Evolutionary conservation across 176 grass and related monocot genomes (phyloP).

Genomic region (Carex kokanica): DNA sequence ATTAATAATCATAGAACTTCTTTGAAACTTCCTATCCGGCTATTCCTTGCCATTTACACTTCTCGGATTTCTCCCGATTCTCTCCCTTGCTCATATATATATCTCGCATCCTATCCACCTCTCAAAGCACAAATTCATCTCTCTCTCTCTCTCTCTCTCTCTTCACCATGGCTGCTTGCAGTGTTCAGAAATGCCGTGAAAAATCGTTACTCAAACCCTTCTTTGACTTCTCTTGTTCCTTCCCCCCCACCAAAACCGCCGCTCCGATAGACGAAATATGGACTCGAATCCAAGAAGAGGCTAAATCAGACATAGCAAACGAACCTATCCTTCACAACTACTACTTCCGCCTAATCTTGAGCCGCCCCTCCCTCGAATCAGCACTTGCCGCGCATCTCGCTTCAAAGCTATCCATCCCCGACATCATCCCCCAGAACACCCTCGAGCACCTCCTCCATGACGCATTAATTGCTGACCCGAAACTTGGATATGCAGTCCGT

Average conservation of each 20-base stretch:
- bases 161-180: slow-evolving; percentile 57
- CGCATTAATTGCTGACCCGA: slow-evolving; percentile 33
- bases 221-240: slow-evolving; percentile 2
- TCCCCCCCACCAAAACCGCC: not conserved
- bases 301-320: slow-evolving; percentile 40
- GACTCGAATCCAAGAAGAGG: slow-evolving; percentile 52
- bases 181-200: slow-evolving; percentile 56
- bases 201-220: slow-evolving; percentile 7
- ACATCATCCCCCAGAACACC: slow-evolving; percentile 38
- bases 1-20: slow-evolving; percentile 8
- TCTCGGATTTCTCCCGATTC: no score
- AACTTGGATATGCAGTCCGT: slow-evolving; percentile 35
- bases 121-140: not conserved
- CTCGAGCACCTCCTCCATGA: slow-evolving; percentile 47
- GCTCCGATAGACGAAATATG: slow-evolving; percentile 46
- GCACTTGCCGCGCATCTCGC: slow-evolving; percentile 71
- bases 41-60: not conserved
- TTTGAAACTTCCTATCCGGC: slow-evolving; percentile 33
- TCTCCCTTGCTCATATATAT: slow-evolving; percentile 42
- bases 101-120: not conserved
- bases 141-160: not conserved
- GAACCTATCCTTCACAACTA: slow-evolving; percentile 63
- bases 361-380: slow-evolving; percentile 46
- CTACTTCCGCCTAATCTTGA: slow-evolving; percentile 63
- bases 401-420: slow-evolving; percentile 53